Base-by-base conservation (phyloP, 1,139 yeast species). In the Zygosaccharomyces sapae region DNA sequence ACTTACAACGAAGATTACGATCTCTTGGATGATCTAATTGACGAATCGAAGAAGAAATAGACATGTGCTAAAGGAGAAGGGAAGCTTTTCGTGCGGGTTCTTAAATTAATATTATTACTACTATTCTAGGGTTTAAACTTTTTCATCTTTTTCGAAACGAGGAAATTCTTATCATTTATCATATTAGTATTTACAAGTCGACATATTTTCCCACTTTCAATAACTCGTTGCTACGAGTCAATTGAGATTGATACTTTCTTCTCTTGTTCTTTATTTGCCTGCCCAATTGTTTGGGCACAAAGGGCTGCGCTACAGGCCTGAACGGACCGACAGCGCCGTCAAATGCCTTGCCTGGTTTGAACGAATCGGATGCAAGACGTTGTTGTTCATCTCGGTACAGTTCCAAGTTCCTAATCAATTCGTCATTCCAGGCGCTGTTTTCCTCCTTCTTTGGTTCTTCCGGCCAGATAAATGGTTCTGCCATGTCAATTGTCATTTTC, bases 401-500 rank as follows among this genome's bases (percentile, higher is more conserved):
- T 38, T 64, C 66, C 53, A 70, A 50, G 50, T 74, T 72, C 36
- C 69, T 67, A 20, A 70, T 66, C 50, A 73, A 62, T 12, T 67
- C 59, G 33, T 65, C 63, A 48, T 67, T 65, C 66, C 70, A 66
- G 38, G 65, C 58, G 36, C 59, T 59, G 55, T 73, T 72, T 25
- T 70, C 68, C 33, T 65, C 64, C 43, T 74, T 70, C 55, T 79
- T 61, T 43, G 78, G 76, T 57, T 82, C 81, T 42, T 77, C 83
- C 2, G 97, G 97, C 97, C 97, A 90, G 43, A 89, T 76, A 63
- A 90, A 90, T 16, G 97, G 97, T 55, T 88, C 88, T 47, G 80
- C 81, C 92, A 90, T 85, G 61, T 88, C 96, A 46, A 89, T 83
- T 13, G 96, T 89, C 97, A 90, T 90, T 69, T 89, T 88, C 72